Conservation (phyloP, 306 rosid species). For the Malus orientalis region DNA sequence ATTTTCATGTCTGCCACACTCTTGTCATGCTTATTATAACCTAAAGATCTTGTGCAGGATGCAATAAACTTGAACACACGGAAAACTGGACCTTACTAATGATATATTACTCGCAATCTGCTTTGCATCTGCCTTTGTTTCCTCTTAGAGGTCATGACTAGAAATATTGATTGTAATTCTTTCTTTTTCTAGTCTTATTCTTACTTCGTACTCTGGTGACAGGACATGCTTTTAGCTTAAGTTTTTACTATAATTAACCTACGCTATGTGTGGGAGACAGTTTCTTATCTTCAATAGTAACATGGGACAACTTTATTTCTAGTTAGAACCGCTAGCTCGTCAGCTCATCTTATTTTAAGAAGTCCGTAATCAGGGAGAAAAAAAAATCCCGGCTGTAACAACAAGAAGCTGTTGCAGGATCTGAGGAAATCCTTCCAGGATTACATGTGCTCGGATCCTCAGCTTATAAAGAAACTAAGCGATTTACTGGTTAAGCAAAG, state of each 20-base stretch:
- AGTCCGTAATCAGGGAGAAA: no score
- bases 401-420: conserved; percentile 39
- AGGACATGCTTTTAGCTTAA: not conserved
- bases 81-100: not conserved
- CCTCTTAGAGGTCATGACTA: not conserved
- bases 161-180: not conserved
- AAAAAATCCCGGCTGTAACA: conserved; percentile 26
- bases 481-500: conserved; percentile 80
- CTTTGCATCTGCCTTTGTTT: not conserved
- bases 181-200: not conserved
- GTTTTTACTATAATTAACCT: not conserved
- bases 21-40: conserved; percentile 14
- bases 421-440: conserved; percentile 72
- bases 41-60: conserved; percentile 50
- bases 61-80: conserved; percentile 33
- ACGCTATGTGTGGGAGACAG: not conserved
- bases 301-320: not conserved
- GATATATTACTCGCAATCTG: not conserved
- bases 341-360: no score
- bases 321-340: no score
- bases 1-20: conserved; percentile 5
- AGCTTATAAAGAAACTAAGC: conserved; percentile 52
- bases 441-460: conserved; percentile 62
- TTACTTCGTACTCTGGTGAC: not conserved
- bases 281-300: not conserved